phyloP scores from a whole-genome alignment of 495 filamentous ascomycete species.

The Paragyromitra xinjiangensis region DNA sequence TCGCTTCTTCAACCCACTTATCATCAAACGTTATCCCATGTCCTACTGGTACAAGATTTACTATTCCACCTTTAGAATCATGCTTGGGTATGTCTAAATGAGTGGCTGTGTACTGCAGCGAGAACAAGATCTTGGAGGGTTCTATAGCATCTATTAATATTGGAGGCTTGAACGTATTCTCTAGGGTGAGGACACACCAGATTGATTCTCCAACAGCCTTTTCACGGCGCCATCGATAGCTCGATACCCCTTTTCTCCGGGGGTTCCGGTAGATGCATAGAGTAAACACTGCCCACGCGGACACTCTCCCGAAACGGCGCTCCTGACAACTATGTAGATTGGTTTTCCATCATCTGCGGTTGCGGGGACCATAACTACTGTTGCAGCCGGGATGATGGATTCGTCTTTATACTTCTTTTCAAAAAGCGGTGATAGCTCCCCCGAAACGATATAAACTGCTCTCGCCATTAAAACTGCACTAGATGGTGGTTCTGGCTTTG shows the following conservation, averaged over 20 bases:
- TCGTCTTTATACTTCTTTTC: constrained; percentile 51
- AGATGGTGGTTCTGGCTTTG: background rate
- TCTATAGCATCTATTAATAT: constrained; percentile 3
- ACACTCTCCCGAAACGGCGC: constrained; percentile 50
- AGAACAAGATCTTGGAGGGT: constrained; percentile 7
- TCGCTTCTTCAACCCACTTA: constrained; percentile 39
- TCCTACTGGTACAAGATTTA: constrained; percentile 22
- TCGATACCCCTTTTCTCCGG: constrained; percentile 10
- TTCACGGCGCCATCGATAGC: constrained; percentile 27
- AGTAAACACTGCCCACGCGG: constrained; percentile 43
- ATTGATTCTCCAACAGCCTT: constrained; percentile 14
- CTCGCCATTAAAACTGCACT: background rate
- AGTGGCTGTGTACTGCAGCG: constrained; percentile 26
- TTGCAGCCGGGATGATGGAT: constrained; percentile 40
- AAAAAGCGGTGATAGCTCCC: constrained; percentile 33
- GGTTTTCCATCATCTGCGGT: constrained; percentile 9
- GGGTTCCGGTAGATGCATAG: constrained; percentile 14
- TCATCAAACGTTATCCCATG: constrained; percentile 44
- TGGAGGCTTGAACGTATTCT: background rate
- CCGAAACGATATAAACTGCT: constrained; percentile 25
- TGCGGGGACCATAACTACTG: constrained; percentile 39
- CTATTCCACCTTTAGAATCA: constrained; percentile 12
- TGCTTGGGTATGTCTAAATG: background rate
- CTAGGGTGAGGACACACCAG: background rate
- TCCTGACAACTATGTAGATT: constrained; percentile 45